Base-by-base conservation (phyloP, 2,329 filamentous ascomycete species). In the Diaporthe destruens region DNA sequence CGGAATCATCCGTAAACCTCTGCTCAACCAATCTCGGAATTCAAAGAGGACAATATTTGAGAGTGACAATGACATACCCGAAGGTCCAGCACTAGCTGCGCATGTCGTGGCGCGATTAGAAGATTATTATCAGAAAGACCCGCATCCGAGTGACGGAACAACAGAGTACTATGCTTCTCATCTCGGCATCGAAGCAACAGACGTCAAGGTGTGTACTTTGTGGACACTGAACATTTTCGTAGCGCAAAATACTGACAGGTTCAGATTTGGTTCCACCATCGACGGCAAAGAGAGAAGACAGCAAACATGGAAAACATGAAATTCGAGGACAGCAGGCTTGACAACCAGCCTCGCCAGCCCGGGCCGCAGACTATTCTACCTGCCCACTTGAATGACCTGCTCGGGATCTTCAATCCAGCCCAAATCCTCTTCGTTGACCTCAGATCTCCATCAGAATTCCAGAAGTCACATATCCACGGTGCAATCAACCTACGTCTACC, bases 131-230 rank as follows among this genome's bases (percentile, higher is more conserved):
- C 82, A 84, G 34, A 80, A 80, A 8, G 82, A 87, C 36, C 81
- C 85, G 2, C 78, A 84, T 1, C 87, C 88, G 2, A 87, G 82
- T 54, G 82, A 87, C 59, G 85, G 84, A 0, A 84, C 87, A 53
- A 85, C 85, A 47, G 87, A 87, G 53, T 86, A 88, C 76, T 80
- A 89, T 54, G 87, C 88, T 12, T 89, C 87, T 0, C 89, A 86
- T 53, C 79, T 89, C 2, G 86, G 86, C 18, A 84, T 88, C 32
- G 86, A 89, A 71, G 82, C 84, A 3, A 80, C 81, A 61, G 85
- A 89, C 74, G 82, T 90, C 36, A 83, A 87, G 71, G 83, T 87
- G 69, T 79, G 82, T 79, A 14, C 32, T 7, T 7, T 25, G n/a
- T 32, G 14, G n/a, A 18, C 36, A 2, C 55, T n/a, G 6, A 39